A percentile compares a stretch with the other conserved stretches of the same genome.
Evolutionary conservation across 768 basidiomycete species (phyloP).

Genomic region (Tulasnella sp.): DNA sequence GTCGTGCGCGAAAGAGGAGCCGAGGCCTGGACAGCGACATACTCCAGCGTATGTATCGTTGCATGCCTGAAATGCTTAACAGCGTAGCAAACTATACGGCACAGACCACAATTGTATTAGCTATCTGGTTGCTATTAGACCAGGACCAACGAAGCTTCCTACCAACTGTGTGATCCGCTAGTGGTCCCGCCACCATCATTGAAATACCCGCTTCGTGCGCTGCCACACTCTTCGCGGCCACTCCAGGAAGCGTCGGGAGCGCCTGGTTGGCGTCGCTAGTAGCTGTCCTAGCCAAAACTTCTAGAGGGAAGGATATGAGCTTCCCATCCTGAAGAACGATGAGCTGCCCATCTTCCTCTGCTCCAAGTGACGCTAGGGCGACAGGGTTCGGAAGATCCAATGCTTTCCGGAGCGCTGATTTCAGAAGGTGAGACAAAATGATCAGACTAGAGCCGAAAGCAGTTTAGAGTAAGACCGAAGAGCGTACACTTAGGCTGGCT

Average conservation of each 20-base stretch:
- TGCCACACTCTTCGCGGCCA: conserved; percentile 40
- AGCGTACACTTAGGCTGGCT: conserved; percentile 41
- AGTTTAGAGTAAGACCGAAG: not conserved
- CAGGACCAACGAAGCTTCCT: conserved; percentile 20
- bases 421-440: not conserved
- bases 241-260: too few relatives aligned
- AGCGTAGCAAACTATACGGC: conserved; percentile 50
- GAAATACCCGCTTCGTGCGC: conserved; percentile 43
- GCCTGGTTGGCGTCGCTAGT: too few relatives aligned
- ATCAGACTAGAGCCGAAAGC: not conserved
- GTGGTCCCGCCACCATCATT: conserved; percentile 47
- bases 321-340: conserved; percentile 49
- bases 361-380: conserved; percentile 41
- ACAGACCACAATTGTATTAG: not conserved
- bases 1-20: not conserved
- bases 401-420: conserved; percentile 47
- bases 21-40: conserved; percentile 23
- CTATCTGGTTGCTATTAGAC: not conserved
- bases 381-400: conserved; percentile 39
- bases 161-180: conserved; percentile 50
- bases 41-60: conserved; percentile 52
- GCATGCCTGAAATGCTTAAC: conserved; percentile 50
- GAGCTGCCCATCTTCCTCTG: conserved; percentile 49
- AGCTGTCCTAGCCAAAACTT: conserved; percentile 43
- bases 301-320: conserved; percentile 57